phyloP scores from a whole-genome alignment of 179 eudicot genomes.

The Patellifolia procumbens region DNA sequence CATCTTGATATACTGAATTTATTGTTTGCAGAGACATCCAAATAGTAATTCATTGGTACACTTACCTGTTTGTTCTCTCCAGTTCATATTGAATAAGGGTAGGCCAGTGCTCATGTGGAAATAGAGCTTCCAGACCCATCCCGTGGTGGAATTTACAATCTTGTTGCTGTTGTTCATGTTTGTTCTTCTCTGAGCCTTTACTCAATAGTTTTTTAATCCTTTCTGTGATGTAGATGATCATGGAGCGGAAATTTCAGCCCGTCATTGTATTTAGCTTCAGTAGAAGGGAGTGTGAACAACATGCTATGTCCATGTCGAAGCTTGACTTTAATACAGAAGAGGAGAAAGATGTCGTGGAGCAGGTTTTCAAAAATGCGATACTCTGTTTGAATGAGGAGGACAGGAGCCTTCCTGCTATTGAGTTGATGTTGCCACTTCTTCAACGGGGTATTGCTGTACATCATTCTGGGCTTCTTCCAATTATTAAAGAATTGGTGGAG shows the following conservation, averaged over 20 bases:
- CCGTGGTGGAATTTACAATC: not conserved
- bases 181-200: not conserved
- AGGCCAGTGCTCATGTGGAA: not conserved
- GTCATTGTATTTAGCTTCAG: constrained; percentile 97
- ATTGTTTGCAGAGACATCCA: not conserved
- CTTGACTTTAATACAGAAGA: constrained; percentile 87
- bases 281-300: constrained; percentile 99
- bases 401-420: constrained; percentile 87
- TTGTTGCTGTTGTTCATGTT: not conserved
- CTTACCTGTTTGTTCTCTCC: not conserved
- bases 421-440: constrained; percentile 92
- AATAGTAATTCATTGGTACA: not conserved
- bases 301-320: constrained; percentile 98
- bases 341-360: constrained; percentile 86
- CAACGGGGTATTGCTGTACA: constrained; percentile 99
- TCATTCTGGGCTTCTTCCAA: constrained; percentile 98
- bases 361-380: constrained; percentile 78
- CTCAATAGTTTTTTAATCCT: not conserved
- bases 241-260: constrained; percentile 98
- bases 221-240: constrained; percentile 71
- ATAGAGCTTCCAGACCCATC: not conserved
- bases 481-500: constrained; percentile 95
- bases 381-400: constrained; percentile 94
- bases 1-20: not conserved
- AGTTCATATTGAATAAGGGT: not conserved